Evolutionary conservation across 352 stramenopile genomes (phyloP), one percentile per base, ranked within the genome.

Genomic region (Pythium apleroticum): DNA sequence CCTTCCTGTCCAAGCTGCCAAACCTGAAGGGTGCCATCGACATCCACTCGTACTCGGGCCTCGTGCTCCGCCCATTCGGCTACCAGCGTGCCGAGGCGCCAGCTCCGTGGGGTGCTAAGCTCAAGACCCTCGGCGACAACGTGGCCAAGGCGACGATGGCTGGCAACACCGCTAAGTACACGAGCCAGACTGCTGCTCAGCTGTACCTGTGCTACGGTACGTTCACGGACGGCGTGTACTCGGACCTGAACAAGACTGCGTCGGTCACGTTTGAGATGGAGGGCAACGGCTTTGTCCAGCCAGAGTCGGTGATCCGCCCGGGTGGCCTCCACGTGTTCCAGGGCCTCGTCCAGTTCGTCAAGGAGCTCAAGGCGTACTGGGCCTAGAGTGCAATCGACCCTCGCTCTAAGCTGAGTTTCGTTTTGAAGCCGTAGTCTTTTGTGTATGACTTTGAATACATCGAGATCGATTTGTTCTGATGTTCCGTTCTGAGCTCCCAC

Each of bases 181-280:
- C 33, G 31, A 69, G 64, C 53, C 53, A 72, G 58, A 72, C 63
- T 0, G 60, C 60, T 9, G 63, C 57, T 10, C 50, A 69, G 54
- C 60, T 78, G 10, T 78, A 78, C 62, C 33, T 74, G 57, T 65
- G 57, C 50, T 78, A 78, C 56, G 72, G 72, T 10, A 72, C 68
- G 17, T 78, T 78, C 66, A 68, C 56, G 28, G 72, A 78, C 37
- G 66, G 54, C 25, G 49, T 78, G 41, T 78, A 59, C 52, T 66
- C 58, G 20, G 58, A 67, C 6, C 63, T 76, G 22, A 70, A 75
- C 57, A 76, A 74, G 45, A 69, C 72, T 15, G 66, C 66, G 35
- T 67, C 61, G 4, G 54, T 79, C 12, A 79, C 68, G 43, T 73
- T 79, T 52, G 72, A 79, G 58, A 65, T 79, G 65, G 64, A 76